Base-by-base conservation (phyloP, 2,329 filamentous ascomycete species). In the Apiospora rasikravindrae region DNA sequence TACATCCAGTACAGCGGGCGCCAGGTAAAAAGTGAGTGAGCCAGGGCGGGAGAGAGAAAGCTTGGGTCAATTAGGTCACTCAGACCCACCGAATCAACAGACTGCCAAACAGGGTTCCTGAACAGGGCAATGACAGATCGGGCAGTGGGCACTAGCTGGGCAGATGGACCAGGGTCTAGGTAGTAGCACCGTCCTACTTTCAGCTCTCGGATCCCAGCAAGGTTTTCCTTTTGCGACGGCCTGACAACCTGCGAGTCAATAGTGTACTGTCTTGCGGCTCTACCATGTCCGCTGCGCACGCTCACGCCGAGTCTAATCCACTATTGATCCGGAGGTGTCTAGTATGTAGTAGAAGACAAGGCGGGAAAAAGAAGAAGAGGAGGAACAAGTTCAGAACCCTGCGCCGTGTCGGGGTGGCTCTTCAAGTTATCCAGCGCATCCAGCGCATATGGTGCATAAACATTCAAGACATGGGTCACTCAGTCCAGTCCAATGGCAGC, bases 201-300 rank as follows among this genome's bases (percentile, higher is more conserved):
- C 51, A 53, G 51, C 51, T 53, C 24, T 26, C 51, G 26, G 51
- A 11, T 61, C 16, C 29, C 22, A 16, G 16, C 22, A 64, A 40
- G 22, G 29, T 40, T 64, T 33, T 64, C 29, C 33, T 64, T 24
- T 64, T 40, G 57, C 33, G 57, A 64, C 57, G 57, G 33, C 57
- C 57, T 64, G 57, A 40, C 57, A 64, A 64, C 57, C 57, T 64
- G 57, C 33, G n/a, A 64, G n/a, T 64, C 57, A 40, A 64, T 64
- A 64, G 57, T 64, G 19, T 40, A 33, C 57, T 64, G 57, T 64
- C 57, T 64, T 40, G 57, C 57, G 57, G 33, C 57, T 64, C 33
- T 37, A 40, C 33, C 33, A 64, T 64, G 57, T 40, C 57, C 22
- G 57, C 33, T n/a, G 57, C 33, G 29, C 22, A 13, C 57, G 29